Base-by-base conservation (phyloP, 2,329 filamentous ascomycete genomes). In the Stenocarpella maydis region DNA sequence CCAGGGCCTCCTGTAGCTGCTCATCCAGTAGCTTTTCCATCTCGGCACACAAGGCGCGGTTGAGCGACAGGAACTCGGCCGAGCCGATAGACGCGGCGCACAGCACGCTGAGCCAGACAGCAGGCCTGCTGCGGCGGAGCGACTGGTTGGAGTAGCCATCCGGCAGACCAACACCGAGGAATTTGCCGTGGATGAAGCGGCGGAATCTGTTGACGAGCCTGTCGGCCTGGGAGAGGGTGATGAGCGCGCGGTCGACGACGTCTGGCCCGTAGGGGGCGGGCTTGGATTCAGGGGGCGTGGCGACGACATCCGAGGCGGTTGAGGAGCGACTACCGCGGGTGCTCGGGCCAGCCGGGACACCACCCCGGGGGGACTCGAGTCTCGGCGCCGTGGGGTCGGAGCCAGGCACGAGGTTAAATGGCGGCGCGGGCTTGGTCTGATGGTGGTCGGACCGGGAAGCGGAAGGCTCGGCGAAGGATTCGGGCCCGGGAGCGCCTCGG, bases 31-130 rank as follows among this genome's bases (percentile, higher is more conserved):
- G 37, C 2, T 6, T 19, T 26, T 69, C 43, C 52, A 69, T 31
- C 28, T 69, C 67, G 7, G 4, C 15, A 0, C 49, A 60, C 37
- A 71, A 12, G 12, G 14, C 21, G 15, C 45, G 47, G 14, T 54
- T 24, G 2, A 71, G 47, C 14, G 34, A 34, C 21, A 66, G 8
- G 17, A 65, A 34, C 58, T 55, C 66, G 2, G 39, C n/a, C 1
- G 67, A 69, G 19, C 69, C 69, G 1, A 37, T 12, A 2, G 69
- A 61, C 3, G 69, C 69, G 19, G 69, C 69, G 17, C 69, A 66
- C n/a, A 71, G 66, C 52, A 66, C 52, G 47, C 69, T 71, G 45
- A 71, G 67, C 69, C 69, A 71, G 14, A 69, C 21, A 24, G 37
- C 39, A 8, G 69, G 69, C 28, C 37, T 58, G 14, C 39, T 12